Evolutionary conservation across 306 rosid species (phyloP), one percentile per base, ranked within the genome.

Genomic region (Casuarina equisetifolia): DNA sequence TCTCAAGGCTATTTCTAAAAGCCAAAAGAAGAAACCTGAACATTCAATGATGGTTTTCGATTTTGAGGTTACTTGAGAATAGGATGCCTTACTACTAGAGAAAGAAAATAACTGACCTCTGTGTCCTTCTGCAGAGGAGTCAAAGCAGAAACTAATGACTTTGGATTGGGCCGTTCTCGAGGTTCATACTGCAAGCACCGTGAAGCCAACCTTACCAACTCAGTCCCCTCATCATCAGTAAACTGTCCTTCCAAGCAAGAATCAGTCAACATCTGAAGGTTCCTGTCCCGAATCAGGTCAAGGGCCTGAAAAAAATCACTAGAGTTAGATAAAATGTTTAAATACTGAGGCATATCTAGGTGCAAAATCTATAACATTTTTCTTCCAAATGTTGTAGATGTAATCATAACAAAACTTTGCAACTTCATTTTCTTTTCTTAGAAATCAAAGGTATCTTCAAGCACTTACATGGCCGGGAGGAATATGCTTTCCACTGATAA

Each of bases 401-500:
- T 4, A 17, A 42, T n/a, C 10, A 16, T 66, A 16, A 40, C 8
- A 43, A 62, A 36, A 62, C 39, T 25, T 66, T 17, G 20, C 11
- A 6, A 25, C 13, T 17, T 19, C 6, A 9, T 50, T 76, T 13
- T 38, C 8, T 76, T 44, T 13, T 12, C 35, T 40, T 16, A 59
- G 20, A 12, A 49, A 42, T 16, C 9, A 17, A 66, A 40, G 42
- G 6, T 66, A 42, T 45, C 42, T 40, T 72, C 50, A 83, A 80
- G 57, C 71, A 80, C 97, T 88, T 81, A 92, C 97, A 80, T 90
- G 97, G 74, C 91, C 82, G 35, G 97, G 97, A 11, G 97, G 97
- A 32, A 88, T 90, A 80, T 90, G 97, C 81, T 92, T 92, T 82
- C 93, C 90, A 71, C 97, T 92, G 61, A 92, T 89, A 81, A 92